Conservation (phyloP, 768 basidiomycete species). For the Boletus rubescentipes region DNA sequence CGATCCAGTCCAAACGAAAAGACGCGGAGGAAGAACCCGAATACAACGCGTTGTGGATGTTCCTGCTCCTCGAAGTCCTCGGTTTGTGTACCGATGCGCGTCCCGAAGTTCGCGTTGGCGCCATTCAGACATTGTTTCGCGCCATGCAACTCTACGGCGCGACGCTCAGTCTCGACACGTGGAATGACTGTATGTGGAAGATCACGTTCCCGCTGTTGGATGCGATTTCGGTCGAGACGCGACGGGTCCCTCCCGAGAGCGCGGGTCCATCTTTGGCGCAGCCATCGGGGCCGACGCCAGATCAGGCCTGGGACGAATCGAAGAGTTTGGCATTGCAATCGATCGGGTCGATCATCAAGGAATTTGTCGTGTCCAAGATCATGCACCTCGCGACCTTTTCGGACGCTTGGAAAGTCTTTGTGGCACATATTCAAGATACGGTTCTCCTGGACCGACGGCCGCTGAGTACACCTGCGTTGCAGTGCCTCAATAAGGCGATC, state of each 20-base stretch:
- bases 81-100: slow-evolving; percentile 79
- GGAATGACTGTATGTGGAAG: slow-evolving; percentile 91
- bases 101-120: slow-evolving; percentile 87
- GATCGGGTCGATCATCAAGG: slow-evolving; percentile 77
- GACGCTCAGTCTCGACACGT: slow-evolving; percentile 76
- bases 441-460: slow-evolving; percentile 65
- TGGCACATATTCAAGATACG: slow-evolving; percentile 66
- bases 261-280: slow-evolving; percentile 6
- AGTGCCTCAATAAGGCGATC: slow-evolving; percentile 78
- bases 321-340: slow-evolving; percentile 84
- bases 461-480: slow-evolving; percentile 81
- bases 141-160: slow-evolving; percentile 93
- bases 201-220: slow-evolving; percentile 87
- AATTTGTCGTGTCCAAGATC: slow-evolving; percentile 74
- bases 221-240: slow-evolving; percentile 57
- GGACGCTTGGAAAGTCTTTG: slow-evolving; percentile 73
- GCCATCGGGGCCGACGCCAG: slow-evolving; percentile 15
- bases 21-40: slow-evolving; percentile 59
- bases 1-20: slow-evolving; percentile 83
- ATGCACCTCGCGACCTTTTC: slow-evolving; percentile 69
- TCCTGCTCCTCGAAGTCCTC: slow-evolving; percentile 79
- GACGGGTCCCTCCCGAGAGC: slow-evolving; percentile 29
- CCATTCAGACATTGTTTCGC: slow-evolving; percentile 93
- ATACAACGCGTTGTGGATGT: slow-evolving; percentile 93
- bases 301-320: slow-evolving; percentile 80